Percentiles rank a stretch among this genome's conserved stretches.
These are phyloP conservation scores for Claviceps paspali DNA, from an alignment of 2,329 filamentous ascomycete species.

Conservation along the genomic window DNA sequence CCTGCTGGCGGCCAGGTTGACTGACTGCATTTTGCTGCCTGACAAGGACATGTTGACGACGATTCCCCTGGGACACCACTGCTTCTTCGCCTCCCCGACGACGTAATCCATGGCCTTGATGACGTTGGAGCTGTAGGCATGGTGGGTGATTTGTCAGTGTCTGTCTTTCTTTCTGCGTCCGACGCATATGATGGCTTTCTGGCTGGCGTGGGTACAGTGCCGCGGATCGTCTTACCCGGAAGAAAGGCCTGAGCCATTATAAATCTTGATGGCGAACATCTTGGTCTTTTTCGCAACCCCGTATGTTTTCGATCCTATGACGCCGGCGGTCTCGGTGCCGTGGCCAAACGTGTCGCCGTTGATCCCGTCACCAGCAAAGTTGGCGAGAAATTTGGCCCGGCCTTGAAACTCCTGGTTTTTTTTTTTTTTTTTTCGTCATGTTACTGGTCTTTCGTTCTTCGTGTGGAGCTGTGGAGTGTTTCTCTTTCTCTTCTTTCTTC, in stretches of 20 bases:
- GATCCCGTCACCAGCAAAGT: constrained; percentile 19
- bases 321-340: constrained; percentile 32
- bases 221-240: constrained; percentile 16
- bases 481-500: not conserved
- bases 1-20: constrained; percentile 32
- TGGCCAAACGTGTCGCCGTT: constrained; percentile 29
- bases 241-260: constrained; percentile 22
- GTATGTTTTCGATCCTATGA: constrained; percentile 25
- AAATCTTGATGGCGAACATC: constrained; percentile 30
- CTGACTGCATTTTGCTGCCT: constrained; percentile 24
- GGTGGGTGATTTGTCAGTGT: not conserved
- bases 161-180: not conserved
- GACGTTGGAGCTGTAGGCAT: constrained; percentile 19
- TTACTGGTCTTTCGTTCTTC: not conserved
- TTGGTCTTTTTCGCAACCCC: constrained; percentile 30
- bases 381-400: constrained; percentile 24
- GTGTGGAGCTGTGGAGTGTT: too few relatives aligned
- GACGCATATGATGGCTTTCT: too few relatives aligned
- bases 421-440: constrained; percentile 9
- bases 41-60: constrained; percentile 42
- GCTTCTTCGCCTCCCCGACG: constrained; percentile 17
- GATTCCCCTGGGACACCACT: constrained; percentile 25
- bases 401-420: constrained; percentile 21
- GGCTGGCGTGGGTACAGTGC: too few relatives aligned
- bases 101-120: constrained; percentile 30